Evolutionary conservation across 1,139 yeast species (phyloP).

Genomic region (Blastobotrys petasosporus): DNA sequence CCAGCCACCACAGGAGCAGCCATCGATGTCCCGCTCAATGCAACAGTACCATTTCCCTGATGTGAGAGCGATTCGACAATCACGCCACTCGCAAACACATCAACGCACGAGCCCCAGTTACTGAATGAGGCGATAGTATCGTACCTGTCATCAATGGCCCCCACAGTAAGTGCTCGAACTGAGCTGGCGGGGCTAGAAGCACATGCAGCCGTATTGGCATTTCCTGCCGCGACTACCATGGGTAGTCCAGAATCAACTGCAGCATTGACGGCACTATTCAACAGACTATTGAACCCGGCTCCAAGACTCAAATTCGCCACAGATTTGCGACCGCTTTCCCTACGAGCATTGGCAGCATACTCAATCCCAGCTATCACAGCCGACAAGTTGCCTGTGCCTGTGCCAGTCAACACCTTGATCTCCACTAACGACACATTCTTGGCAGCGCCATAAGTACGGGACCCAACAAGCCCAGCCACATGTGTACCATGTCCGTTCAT

Average conservation of each 20-base stretch:
- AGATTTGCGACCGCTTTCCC: conserved; percentile 43
- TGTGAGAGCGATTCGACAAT: conserved; percentile 39
- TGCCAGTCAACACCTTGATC: conserved; percentile 61
- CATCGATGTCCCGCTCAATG: conserved; percentile 85
- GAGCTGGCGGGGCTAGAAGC: conserved; percentile 77
- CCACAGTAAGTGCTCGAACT: conserved; percentile 68
- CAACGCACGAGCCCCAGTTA: conserved; percentile 88
- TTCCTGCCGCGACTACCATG: conserved; percentile 87
- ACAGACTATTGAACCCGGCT: conserved; percentile 55
- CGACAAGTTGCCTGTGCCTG: conserved; percentile 58
- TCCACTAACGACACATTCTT: conserved; percentile 59
- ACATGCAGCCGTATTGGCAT: conserved; percentile 73
- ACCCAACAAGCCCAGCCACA: conserved; percentile 84
- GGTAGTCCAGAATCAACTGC: conserved; percentile 69
- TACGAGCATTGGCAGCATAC: conserved; percentile 60
- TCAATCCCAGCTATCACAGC: conserved; percentile 74
- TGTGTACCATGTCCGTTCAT: conserved; percentile 73
- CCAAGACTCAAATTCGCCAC: conserved; percentile 80
- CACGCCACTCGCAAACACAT: conserved; percentile 79
- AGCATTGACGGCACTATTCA: conserved; percentile 70
- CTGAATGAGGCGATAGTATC: conserved; percentile 72
- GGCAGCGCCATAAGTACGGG: conserved; percentile 72
- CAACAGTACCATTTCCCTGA: conserved; percentile 24
- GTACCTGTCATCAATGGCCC: conserved; percentile 73
- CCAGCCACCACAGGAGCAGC: conserved; percentile 82